Conservation (phyloP, 2,329 filamentous ascomycete species). For the Meredithiella fracta region DNA sequence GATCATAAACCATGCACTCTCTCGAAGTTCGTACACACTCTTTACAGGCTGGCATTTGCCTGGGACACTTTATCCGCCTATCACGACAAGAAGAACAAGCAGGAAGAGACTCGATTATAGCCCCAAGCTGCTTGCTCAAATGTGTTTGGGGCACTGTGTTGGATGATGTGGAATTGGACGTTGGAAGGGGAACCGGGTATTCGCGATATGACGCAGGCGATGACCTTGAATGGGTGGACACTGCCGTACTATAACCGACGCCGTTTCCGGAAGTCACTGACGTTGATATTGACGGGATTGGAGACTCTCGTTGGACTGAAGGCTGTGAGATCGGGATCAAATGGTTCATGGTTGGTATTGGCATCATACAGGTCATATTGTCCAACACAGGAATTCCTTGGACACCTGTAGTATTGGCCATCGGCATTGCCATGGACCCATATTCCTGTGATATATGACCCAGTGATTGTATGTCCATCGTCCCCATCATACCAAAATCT, state of each 20-base stretch:
- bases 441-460: too few relatives aligned
- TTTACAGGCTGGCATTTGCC: conserved; percentile 13
- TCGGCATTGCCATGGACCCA: too few relatives aligned
- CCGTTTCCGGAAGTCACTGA: too few relatives aligned
- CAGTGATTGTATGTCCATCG: neutral
- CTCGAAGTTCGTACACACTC: conserved; percentile 4
- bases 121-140: neutral
- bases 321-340: too few relatives aligned
- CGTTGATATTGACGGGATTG: too few relatives aligned
- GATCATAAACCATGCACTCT: conserved; percentile 8
- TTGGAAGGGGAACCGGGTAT: neutral
- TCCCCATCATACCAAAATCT: neutral
- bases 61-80: conserved; percentile 13
- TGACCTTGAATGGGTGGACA: too few relatives aligned
- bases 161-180: neutral
- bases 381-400: too few relatives aligned
- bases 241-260: too few relatives aligned
- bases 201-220: neutral
- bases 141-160: neutral
- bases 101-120: conserved; percentile 7
- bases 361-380: too few relatives aligned
- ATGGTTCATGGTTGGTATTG: too few relatives aligned
- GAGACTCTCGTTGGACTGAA: too few relatives aligned
- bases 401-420: too few relatives aligned
- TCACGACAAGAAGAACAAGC: conserved; percentile 15